These are phyloP conservation scores for Colletotrichum horii DNA, from an alignment of 2,329 filamentous ascomycete genomes.

Conservation along the genomic window DNA sequence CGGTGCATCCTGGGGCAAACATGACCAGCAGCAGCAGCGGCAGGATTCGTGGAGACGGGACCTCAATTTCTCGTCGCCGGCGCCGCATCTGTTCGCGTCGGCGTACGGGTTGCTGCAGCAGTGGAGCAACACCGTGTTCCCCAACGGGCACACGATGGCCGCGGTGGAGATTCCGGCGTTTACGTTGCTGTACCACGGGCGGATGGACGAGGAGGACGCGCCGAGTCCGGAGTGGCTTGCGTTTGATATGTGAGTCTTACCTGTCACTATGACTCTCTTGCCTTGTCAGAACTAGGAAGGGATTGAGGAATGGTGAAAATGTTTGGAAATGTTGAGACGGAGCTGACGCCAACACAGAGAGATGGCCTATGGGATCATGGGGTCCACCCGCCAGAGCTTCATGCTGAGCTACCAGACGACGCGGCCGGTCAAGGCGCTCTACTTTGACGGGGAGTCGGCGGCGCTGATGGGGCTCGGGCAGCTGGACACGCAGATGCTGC, in stretches of 20 bases:
- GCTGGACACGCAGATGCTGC: conserved; percentile 54
- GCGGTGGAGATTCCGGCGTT: conserved; percentile 49
- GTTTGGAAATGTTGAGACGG: too few relatives aligned
- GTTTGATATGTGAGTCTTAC: conserved; percentile 45
- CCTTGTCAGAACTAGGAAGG: too few relatives aligned
- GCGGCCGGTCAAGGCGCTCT: conserved; percentile 45
- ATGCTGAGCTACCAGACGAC: conserved; percentile 55
- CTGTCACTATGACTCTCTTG: background rate
- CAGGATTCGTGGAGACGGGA: background rate
- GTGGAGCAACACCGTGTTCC: conserved; percentile 57
- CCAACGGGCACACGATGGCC: conserved; percentile 52
- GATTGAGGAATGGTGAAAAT: too few relatives aligned
- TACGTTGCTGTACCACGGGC: conserved; percentile 55
- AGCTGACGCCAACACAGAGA: conserved; percentile 30
- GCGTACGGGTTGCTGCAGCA: conserved; percentile 51
- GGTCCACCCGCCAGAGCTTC: conserved; percentile 43
- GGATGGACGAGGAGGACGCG: conserved; percentile 42
- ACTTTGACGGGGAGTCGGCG: conserved; percentile 57
- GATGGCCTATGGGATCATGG: conserved; percentile 61
- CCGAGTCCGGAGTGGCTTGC: conserved; percentile 57
- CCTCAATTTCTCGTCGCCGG: conserved; percentile 51
- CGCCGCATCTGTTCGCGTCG: conserved; percentile 54
- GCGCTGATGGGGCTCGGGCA: conserved; percentile 51
- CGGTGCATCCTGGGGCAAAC: background rate
- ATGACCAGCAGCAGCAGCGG: background rate